Conservation (phyloP, 495 filamentous ascomycete genomes). For the Cenococcum geophilum region DNA sequence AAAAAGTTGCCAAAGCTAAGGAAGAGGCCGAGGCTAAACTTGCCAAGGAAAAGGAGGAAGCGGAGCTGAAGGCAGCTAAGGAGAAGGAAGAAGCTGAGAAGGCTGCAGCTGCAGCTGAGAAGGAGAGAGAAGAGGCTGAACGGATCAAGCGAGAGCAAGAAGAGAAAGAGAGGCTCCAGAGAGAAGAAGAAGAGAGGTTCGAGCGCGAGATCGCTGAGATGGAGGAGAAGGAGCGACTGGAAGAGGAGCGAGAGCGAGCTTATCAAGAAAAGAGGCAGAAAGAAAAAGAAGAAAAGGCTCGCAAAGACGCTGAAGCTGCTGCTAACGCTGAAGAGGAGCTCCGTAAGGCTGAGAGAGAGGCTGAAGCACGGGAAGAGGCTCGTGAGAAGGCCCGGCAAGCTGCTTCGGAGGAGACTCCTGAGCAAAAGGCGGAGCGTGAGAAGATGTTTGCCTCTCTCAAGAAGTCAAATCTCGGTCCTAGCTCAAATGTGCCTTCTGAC, state of each 20-base stretch:
- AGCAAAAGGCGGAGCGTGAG: constrained; percentile 34
- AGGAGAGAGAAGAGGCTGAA: constrained; percentile 30
- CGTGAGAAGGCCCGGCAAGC: constrained; percentile 21
- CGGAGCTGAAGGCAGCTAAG: constrained; percentile 42
- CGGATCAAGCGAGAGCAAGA: constrained; percentile 29
- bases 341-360: constrained; percentile 39
- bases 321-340: constrained; percentile 37
- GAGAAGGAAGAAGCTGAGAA: constrained; percentile 50
- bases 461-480: constrained; percentile 49
- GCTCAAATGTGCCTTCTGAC: constrained; percentile 43
- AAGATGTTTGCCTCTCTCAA: constrained; percentile 51
- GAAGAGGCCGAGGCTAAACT: constrained; percentile 43
- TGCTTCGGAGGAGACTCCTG: constrained; percentile 26
- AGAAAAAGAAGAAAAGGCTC: constrained; percentile 33
- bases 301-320: constrained; percentile 30
- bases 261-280: constrained; percentile 38
- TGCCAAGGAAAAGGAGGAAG: constrained; percentile 30
- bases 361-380: constrained; percentile 39
- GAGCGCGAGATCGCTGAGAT: constrained; percentile 26
- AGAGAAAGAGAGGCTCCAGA: constrained; percentile 23
- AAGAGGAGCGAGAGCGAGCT: constrained; percentile 38
- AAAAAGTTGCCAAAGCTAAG: constrained; percentile 45
- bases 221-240: constrained; percentile 38
- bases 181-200: constrained; percentile 25
- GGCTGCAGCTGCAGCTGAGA: constrained; percentile 23